Evolutionary conservation across 148 eudicot genomes (phyloP), one percentile per base, ranked within the genome.

Genomic region (Chenopodium suecicum): DNA sequence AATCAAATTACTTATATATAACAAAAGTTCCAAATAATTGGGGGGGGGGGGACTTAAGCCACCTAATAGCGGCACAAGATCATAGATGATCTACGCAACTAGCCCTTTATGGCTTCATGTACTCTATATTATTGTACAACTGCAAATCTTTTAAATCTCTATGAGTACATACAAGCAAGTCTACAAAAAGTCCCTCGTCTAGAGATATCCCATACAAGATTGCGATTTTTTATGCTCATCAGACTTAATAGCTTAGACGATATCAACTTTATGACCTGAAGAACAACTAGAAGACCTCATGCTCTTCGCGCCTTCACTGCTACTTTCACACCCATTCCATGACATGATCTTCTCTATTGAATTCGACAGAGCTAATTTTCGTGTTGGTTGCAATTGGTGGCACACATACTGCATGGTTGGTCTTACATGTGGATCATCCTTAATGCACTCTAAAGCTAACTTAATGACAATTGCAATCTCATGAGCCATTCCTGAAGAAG

Each of bases 341-440:
- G 78, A 74, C 71, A 63, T 9, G 32, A 32, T 41, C 66, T 72
- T 62, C 72, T 74, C 76, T 37, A 81, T 44, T 16, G 72, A 52
- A 9, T 78, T 70, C 7, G 74, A 62, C 14, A 62, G 32, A 70
- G 37, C 77, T n/a, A 72, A n/a, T 52, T 70, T 84, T 73, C 79
- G 63, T 1, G 86, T 65, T 12, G 83, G 82, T 22, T 75, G 70
- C 79, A 82, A 2, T 23, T 86, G 85, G 31, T 78, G 81, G 37
- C 84, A 82, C 64, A 86, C 89, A 17, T 48, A 27, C 22, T 83
- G 77, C 89, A 90, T 90, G 31, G 83, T 84, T 17, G 92, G 92
- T 77, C 92, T 82, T 58, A 37, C 22, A n/a, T 69, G 79, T 58
- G 92, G 92, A 75, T 86, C 67, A 10, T 82, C 20, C 7, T 85